Conservation (phyloP, 2,329 filamentous ascomycete genomes). For the Nannizziopsis barbatae region DNA sequence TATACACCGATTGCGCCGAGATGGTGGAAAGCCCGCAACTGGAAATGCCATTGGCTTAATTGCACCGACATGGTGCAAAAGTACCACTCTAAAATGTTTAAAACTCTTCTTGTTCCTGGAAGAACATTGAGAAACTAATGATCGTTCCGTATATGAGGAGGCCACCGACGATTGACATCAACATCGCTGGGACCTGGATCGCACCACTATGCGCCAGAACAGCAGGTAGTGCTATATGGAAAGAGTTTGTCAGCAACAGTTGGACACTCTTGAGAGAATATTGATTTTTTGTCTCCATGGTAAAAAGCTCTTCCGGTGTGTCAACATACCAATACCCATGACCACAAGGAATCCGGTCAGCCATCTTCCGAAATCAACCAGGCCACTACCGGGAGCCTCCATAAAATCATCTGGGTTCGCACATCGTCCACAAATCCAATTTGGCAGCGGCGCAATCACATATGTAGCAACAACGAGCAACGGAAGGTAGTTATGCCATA, state of each 20-base stretch:
- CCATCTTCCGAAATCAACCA: constrained; percentile 91
- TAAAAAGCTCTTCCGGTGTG: background rate
- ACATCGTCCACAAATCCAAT: constrained; percentile 87
- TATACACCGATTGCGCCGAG: background rate
- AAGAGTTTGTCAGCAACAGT: constrained; percentile 1
- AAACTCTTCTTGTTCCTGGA: constrained; percentile 95
- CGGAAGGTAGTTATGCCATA: constrained; percentile 90
- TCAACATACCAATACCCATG: constrained; percentile 81
- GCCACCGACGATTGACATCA: constrained; percentile 89
- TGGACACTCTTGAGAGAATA: background rate
- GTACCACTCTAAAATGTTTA: constrained; percentile 32
- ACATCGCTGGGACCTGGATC: constrained; percentile 74
- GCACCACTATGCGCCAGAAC: constrained; percentile 77
- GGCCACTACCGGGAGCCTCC: constrained; percentile 65
- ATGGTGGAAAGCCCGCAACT: background rate
- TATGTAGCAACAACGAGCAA: constrained; percentile 94
- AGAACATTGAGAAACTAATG: constrained; percentile 96
- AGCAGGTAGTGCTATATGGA: constrained; percentile 63
- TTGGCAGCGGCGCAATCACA: constrained; percentile 82
- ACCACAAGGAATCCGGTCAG: constrained; percentile 90
- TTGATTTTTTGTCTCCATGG: background rate
- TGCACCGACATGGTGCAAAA: background rate
- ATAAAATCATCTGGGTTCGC: constrained; percentile 94
- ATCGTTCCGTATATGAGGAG: constrained; percentile 95
- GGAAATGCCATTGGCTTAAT: background rate